phyloP scores from a whole-genome alignment of 164 flowering plant species.

The Aristolochia contorta region DNA sequence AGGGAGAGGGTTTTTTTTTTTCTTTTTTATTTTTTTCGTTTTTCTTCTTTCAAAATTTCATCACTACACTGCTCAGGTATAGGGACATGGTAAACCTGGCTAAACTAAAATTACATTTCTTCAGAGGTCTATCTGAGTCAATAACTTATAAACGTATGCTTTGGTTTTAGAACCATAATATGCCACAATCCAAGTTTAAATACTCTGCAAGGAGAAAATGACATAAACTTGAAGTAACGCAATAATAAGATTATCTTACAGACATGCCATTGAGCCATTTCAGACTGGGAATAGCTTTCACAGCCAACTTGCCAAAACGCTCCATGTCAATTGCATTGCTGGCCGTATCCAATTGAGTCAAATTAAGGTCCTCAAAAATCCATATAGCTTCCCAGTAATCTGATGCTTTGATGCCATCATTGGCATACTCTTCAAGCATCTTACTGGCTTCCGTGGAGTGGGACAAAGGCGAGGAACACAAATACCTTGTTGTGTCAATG shows the following conservation, averaged over 20 bases:
- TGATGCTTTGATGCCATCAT: conserved; percentile 11
- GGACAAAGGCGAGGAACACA: conserved; percentile 65
- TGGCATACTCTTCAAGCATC: conserved; percentile 18
- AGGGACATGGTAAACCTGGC: too few species aligned
- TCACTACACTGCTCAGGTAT: too few species aligned
- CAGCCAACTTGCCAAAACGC: conserved; percentile 32
- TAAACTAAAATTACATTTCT: too few species aligned
- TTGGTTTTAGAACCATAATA: too few species aligned
- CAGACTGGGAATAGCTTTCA: conserved; percentile 41
- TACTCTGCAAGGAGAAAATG: too few species aligned
- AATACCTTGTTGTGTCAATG: conserved; percentile 64
- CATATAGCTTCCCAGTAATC: conserved; percentile 55
- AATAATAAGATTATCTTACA: not conserved
- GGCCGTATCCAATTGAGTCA: conserved; percentile 51
- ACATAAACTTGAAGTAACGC: not conserved
- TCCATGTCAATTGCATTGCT: conserved; percentile 56
- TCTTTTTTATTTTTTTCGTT: too few species aligned
- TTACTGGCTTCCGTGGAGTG: conserved; percentile 29
- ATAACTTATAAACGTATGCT: too few species aligned
- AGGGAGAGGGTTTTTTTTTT: too few species aligned
- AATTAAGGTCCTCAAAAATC: conserved; percentile 41
- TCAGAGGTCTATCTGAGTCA: too few species aligned
- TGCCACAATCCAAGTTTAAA: too few species aligned
- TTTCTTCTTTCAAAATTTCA: too few species aligned
- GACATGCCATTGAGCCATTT: conserved; percentile 50